A percentile compares a stretch with the other conserved stretches of the same genome.
Conservation (phyloP, 805 yeast species). For the Helenozyma baotianmanensis region DNA sequence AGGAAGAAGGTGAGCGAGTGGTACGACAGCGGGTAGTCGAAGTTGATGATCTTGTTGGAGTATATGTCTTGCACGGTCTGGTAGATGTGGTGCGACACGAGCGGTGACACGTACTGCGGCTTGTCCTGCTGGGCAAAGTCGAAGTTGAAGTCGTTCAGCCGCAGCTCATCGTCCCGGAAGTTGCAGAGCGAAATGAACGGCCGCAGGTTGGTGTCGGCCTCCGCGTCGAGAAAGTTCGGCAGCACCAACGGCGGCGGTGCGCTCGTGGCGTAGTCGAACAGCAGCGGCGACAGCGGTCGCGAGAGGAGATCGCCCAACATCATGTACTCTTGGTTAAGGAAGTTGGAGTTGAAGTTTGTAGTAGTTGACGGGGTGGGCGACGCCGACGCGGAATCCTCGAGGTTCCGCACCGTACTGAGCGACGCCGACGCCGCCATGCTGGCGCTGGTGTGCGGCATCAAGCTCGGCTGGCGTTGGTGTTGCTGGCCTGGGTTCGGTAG, state of each 20-base stretch:
- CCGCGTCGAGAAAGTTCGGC: slow-evolving; percentile 11
- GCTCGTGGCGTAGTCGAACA: slow-evolving; percentile 23
- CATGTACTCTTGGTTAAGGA: slow-evolving; percentile 48
- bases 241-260: slow-evolving; percentile 8
- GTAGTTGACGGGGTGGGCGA: slow-evolving; percentile 12
- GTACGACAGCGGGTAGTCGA: slow-evolving; percentile 60
- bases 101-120: slow-evolving; percentile 51
- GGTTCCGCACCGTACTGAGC: too few species aligned
- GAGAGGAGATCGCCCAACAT: slow-evolving; percentile 47
- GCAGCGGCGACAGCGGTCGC: slow-evolving; percentile 37
- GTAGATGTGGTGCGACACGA: slow-evolving; percentile 52
- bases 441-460: too few species aligned
- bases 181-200: slow-evolving; percentile 41
- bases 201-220: slow-evolving; percentile 19
- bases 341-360: slow-evolving; percentile 36
- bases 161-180: slow-evolving; percentile 8
- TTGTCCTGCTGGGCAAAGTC: slow-evolving; percentile 10
- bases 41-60: slow-evolving; percentile 43
- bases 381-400: slow-evolving; percentile 7
- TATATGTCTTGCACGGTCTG: slow-evolving; percentile 49
- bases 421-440: too few species aligned
- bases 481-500: too few species aligned
- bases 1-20: slow-evolving; percentile 56
- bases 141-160: slow-evolving; percentile 9
- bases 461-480: too few species aligned